Conservation (phyloP, 2,329 filamentous ascomycete genomes). For the Colletotrichum theobromicola region DNA sequence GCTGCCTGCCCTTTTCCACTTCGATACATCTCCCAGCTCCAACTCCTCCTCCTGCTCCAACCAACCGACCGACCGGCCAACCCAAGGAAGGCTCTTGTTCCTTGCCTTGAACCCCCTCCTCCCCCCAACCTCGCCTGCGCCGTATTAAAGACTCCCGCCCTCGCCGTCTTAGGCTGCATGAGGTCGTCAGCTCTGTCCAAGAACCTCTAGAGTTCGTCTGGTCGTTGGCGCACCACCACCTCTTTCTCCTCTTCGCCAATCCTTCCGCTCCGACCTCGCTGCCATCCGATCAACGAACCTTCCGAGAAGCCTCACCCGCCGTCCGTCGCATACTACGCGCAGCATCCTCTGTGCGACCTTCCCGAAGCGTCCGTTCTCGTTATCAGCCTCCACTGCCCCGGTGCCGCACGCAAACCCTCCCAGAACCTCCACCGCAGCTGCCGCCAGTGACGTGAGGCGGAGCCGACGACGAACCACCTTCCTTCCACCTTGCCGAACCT, state of each 20-base stretch:
- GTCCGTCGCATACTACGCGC: neutral
- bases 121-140: neutral
- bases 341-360: neutral
- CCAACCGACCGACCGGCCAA: neutral
- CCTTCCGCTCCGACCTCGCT: neutral
- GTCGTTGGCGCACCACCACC: neutral
- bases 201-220: slow-evolving; percentile 11
- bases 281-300: neutral
- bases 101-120: neutral
- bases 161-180: neutral
- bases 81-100: neutral
- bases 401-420: neutral
- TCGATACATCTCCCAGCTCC: neutral
- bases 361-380: neutral
- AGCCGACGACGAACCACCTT: neutral
- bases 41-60: neutral
- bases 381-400: neutral
- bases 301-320: neutral
- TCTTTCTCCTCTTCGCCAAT: neutral
- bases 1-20: neutral
- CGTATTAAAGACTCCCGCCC: slow-evolving; percentile 7
- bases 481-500: slow-evolving; percentile 2
- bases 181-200: neutral
- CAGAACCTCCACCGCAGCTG: neutral
- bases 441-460: slow-evolving; percentile 17